Base-by-base conservation (phyloP, 192 early-diverging fungal genomes). In the Radiomyces spectabilis region DNA sequence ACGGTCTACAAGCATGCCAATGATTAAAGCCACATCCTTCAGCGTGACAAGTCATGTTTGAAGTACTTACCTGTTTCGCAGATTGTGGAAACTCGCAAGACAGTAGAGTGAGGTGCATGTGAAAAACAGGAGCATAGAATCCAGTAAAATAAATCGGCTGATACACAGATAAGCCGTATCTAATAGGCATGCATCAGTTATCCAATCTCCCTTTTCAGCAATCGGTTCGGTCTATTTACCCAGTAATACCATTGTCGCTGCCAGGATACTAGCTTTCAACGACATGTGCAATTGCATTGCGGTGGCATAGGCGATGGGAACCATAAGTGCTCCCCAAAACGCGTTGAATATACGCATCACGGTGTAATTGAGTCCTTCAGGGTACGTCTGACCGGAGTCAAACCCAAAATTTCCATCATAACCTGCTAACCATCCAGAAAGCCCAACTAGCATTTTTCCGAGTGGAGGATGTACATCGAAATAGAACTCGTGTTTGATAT, bases 381-480 rank as follows among this genome's bases (percentile, higher is more conserved):
- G 94, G 61, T 94, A 97, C 22, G 53, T 47, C 0, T 70, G 61
- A 9, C 88, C 87, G 9, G 90, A 91, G 21, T 85, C 82, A 59
- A 97, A 99, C 3, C 74, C 73, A 55, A 94, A 97, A 2, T 73
- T 66, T 5, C 94, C 95, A 67, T 97, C 80, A 63, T 87, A 97
- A 0, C 92, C 88, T n/a, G 82, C 87, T 22, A 99, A 50, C 3
- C 83, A 57, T 40, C 90, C 97, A 4, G 92, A 80, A 27, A 95
- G 66, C 2, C 85, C 94, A 16, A 94, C 83, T 18, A 99, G 74
- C 78, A 97, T 97, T 76, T 99, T 99, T 41, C 95, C 95, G 54
- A 97, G 75, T 10, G 97, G 95, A 21, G 97, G 97, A 69, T 99
- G 97, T 2, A 99, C 95, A 72, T 99, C 97, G 60, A 92, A 92